Conservation (phyloP, 768 basidiomycete genomes). For the Psilocybe subaeruginosa region DNA sequence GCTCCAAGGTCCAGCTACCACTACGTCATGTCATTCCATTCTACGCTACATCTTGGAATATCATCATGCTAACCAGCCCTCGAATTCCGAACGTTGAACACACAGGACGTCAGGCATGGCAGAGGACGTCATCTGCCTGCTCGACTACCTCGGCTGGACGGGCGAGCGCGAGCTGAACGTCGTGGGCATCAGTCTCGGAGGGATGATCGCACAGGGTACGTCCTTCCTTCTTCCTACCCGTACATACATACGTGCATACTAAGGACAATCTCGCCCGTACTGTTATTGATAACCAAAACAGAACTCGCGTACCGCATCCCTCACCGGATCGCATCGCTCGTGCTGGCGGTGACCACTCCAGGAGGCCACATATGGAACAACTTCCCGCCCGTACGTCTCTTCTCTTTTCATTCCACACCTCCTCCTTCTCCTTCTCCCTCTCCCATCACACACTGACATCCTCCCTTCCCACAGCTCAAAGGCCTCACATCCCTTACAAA, state of each 20-base stretch:
- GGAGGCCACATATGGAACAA: slow-evolving; percentile 47
- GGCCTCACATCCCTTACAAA: slow-evolving; percentile 38
- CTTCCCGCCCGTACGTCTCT: slow-evolving; percentile 57
- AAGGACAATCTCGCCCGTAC: too few relatives aligned
- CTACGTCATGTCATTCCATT: too few relatives aligned
- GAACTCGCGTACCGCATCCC: slow-evolving; percentile 73
- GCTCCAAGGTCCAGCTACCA: too few relatives aligned
- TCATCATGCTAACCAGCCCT: too few relatives aligned
- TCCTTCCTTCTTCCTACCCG: not conserved
- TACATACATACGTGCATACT: too few relatives aligned
- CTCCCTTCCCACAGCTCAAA: slow-evolving; percentile 36
- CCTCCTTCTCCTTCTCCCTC: not conserved
- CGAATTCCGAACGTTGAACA: not conserved
- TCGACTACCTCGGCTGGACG: slow-evolving; percentile 78
- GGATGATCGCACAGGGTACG: slow-evolving; percentile 82
- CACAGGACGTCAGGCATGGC: slow-evolving; percentile 80
- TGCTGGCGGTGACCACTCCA: slow-evolving; percentile 71
- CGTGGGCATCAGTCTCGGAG: slow-evolving; percentile 77
- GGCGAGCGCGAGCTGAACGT: slow-evolving; percentile 62
- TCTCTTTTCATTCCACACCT: not conserved
- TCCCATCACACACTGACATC: slow-evolving; percentile 32
- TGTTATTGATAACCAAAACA: slow-evolving; percentile 23
- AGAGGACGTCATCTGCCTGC: slow-evolving; percentile 64
- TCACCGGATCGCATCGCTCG: slow-evolving; percentile 65
- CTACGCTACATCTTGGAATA: too few relatives aligned